Base-by-base conservation (phyloP, 139 green algal species). In the Tetradesmus lagerheimii region DNA sequence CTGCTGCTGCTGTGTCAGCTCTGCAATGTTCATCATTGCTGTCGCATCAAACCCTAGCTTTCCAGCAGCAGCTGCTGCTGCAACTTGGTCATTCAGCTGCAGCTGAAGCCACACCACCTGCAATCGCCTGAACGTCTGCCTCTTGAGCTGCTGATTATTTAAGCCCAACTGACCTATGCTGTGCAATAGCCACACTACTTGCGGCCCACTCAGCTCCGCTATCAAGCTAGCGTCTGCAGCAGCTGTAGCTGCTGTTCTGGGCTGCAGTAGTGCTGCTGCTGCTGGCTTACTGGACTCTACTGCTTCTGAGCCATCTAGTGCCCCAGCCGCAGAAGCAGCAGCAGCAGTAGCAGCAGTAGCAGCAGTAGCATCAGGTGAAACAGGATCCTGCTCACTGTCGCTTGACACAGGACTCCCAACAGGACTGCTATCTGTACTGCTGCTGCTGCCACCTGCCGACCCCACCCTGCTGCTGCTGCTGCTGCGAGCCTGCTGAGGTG, bases 151-250 rank as follows among this genome's bases (percentile, higher is more conserved):
- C 47, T 39, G 43, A 50, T 43, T 47, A n/a, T 41, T 2, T 2
- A 83, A 14, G 23, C 53, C 35, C 3, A 90, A 76, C 18, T 83
- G 25, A 18, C 34, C 34, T 23, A 85, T 81, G 11, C 71, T 53
- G 11, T 57, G 74, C 75, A 90, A n/a, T 47, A 90, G 47, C 41
- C 27, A 83, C 34, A 84, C 74, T 16, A 85, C 39, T 25, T 90
- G 43, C 4, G 23, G 23, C 2, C 34, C 71, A 35, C 2, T 34
- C 34, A 87, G 31, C 11, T 45, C 31, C n/a, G 80, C 27, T 31
- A 89, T 12, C 12, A 66, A 20, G 27, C 38, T 64, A 23, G 39
- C 12, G 5, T 4, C 74, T 77, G 86, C 85, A 83, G 84, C 84
- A 43, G 66, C 83, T 64, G 35, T 64, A 37, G 67, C 74, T 62